Conservation (phyloP, 1,284 basidiomycete species). For the Bjerkandera adusta region DNA sequence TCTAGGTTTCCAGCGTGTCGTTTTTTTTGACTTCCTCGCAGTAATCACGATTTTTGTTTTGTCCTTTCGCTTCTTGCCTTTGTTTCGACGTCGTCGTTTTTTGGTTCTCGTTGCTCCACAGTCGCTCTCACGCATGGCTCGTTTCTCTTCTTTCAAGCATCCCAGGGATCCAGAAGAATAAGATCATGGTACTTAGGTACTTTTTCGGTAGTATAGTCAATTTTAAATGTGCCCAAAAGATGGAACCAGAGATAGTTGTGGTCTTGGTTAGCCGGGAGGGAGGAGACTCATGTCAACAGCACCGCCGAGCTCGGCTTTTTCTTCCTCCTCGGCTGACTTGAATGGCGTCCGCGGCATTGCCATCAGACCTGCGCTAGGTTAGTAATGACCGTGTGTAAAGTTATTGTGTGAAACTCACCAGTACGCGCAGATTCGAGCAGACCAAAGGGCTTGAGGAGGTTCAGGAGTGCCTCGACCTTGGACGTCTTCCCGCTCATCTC, state of each 20-base stretch:
- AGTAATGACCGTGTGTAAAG: too few species aligned
- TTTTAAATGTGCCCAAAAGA: neutral
- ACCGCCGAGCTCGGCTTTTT: constrained; percentile 48
- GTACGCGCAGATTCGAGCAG: constrained; percentile 76
- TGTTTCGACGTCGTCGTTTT: neutral
- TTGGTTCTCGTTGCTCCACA: neutral
- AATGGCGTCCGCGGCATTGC: constrained; percentile 95
- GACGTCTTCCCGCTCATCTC: constrained; percentile 93
- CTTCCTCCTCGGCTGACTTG: constrained; percentile 62
- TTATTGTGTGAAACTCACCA: constrained; percentile 48
- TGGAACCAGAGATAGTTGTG: neutral
- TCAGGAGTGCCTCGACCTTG: constrained; percentile 92
- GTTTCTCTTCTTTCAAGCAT: constrained; percentile 1
- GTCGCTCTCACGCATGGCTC: neutral
- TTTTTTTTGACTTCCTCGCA: neutral
- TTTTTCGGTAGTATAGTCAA: neutral
- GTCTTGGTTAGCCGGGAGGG: constrained; percentile 73
- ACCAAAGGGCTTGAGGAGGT: constrained; percentile 91
- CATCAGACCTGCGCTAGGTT: constrained; percentile 85
- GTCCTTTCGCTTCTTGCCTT: neutral
- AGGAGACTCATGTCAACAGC: constrained; percentile 83
- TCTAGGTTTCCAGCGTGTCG: neutral
- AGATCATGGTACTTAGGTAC: constrained; percentile 5
- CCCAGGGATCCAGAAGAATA: neutral
- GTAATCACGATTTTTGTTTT: neutral